Evolutionary conservation across 768 basidiomycete species (phyloP), one percentile per base, ranked within the genome.

Genomic region (Podaxis rugospora): DNA sequence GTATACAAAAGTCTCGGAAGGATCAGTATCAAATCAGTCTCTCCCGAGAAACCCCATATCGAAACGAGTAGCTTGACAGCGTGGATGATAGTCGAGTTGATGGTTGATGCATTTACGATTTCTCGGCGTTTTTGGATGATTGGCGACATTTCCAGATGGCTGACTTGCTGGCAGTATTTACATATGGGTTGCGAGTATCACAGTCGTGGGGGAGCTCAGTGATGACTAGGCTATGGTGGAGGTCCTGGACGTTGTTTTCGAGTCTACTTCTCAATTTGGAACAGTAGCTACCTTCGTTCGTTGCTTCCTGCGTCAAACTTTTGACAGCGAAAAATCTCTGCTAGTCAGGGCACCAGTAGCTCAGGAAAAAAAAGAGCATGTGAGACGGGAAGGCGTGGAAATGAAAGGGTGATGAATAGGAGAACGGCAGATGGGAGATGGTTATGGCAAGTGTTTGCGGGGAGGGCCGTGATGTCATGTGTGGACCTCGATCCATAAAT

Each of bases 401-500:
- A 53, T 53, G 51, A 53, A 53, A 53, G 18, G 54, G 39, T 40
- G 39, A 37, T 37, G 51, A 53, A 53, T 36, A 21, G 54, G 39
- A 5, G 39, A 40, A 40, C 14, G 42, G 21, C 40, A 35, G 37
- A 40, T 54, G 35, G 39, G 54, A 53, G 51, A 36, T 13, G 25
- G 18, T 37, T 53, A 42, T 9, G 40, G 40, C 27, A 25, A 13
- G 11, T 16, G 18, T 44, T 21, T 49, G 32, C 46, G 57, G 57
- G 57, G 46, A 58, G 25, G 46, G 49, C 50, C 57, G 49, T 59
- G 57, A 42, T 59, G 57, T 59, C 57, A 51, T 57, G 35, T 49
- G 55, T 32, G 55, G 16, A 13, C 3, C 21, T 16, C 10, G 13
- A 21, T 18, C 11, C 18, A 27, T 50, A 51, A 39, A 47, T 21